These are phyloP conservation scores for Lavandula angustifolia DNA, from an alignment of 257 asterid genomes.

Conservation along the genomic window DNA sequence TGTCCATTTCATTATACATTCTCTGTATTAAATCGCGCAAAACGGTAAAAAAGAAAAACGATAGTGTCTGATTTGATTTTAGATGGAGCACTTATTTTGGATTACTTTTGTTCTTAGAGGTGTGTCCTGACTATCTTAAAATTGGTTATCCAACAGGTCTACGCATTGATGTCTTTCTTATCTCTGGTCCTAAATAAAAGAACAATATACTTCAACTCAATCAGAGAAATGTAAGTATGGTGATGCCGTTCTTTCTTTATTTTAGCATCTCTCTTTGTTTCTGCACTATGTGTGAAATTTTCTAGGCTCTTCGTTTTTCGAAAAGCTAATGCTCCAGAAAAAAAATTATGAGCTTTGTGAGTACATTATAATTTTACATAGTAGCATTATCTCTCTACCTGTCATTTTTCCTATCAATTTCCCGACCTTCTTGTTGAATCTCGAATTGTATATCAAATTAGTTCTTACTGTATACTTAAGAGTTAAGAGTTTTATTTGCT, in stretches of 20 bases:
- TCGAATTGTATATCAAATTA: too few relatives aligned
- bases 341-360: conserved; percentile 15
- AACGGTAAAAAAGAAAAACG: neutral
- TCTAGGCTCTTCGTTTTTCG: neutral
- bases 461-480: too few relatives aligned
- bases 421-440: too few relatives aligned
- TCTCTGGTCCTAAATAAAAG: conserved; percentile 68
- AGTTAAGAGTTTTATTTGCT: neutral
- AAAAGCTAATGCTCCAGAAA: neutral
- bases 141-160: conserved; percentile 64
- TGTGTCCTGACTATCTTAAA: conserved; percentile 32
- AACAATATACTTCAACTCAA: conserved; percentile 90
- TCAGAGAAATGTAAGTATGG: conserved; percentile 88
- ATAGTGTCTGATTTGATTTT: neutral
- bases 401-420: neutral
- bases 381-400: neutral
- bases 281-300: neutral
- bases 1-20: conserved; percentile 5
- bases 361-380: neutral
- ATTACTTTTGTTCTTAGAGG: conserved; percentile 10
- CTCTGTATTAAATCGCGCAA: neutral
- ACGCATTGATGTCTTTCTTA: conserved; percentile 90
- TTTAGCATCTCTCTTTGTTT: conserved; percentile 2
- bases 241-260: conserved; percentile 7
- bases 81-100: conserved; percentile 21